Evolutionary conservation across 192 early-diverging fungal genomes (phyloP).

Genomic region (Backusella westeae): DNA sequence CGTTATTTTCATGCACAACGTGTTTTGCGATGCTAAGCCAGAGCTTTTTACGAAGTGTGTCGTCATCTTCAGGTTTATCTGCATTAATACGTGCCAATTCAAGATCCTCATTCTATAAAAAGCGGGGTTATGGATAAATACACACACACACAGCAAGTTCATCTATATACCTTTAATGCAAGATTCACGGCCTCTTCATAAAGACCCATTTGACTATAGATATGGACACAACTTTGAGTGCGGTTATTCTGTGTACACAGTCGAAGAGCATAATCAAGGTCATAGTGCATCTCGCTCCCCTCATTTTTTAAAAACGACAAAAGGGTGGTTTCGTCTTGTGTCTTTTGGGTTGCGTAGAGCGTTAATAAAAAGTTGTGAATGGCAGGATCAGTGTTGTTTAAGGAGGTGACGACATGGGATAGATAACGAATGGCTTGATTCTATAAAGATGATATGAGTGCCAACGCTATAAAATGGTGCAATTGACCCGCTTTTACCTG

Average conservation of each 20-base stretch:
- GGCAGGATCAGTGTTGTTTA: slow-evolving; percentile 79
- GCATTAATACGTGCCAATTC: slow-evolving; percentile 91
- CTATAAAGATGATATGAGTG: slow-evolving; percentile 19
- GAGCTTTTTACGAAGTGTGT: slow-evolving; percentile 75
- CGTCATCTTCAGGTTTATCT: slow-evolving; percentile 88
- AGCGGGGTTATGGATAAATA: neutral
- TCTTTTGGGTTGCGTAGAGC: slow-evolving; percentile 67
- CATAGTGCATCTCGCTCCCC: slow-evolving; percentile 80
- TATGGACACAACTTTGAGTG: slow-evolving; percentile 84
- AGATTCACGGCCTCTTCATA: slow-evolving; percentile 93
- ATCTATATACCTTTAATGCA: slow-evolving; percentile 66
- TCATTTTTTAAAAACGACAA: slow-evolving; percentile 74
- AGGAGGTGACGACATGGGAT: slow-evolving; percentile 73
- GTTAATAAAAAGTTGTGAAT: slow-evolving; percentile 94
- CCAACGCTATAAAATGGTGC: no score
- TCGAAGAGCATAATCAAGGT: slow-evolving; percentile 88
- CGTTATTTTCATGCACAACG: slow-evolving; percentile 80
- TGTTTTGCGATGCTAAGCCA: slow-evolving; percentile 95
- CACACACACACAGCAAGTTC: neutral
- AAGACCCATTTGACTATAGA: slow-evolving; percentile 85
- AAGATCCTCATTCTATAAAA: slow-evolving; percentile 68
- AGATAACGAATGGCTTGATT: slow-evolving; percentile 92
- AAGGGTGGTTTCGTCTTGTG: slow-evolving; percentile 66
- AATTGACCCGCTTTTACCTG: slow-evolving; percentile 17
- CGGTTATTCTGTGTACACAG: slow-evolving; percentile 82